Conservation (phyloP, 2,329 filamentous ascomycete genomes). For the Colletotrichum viniferum region DNA sequence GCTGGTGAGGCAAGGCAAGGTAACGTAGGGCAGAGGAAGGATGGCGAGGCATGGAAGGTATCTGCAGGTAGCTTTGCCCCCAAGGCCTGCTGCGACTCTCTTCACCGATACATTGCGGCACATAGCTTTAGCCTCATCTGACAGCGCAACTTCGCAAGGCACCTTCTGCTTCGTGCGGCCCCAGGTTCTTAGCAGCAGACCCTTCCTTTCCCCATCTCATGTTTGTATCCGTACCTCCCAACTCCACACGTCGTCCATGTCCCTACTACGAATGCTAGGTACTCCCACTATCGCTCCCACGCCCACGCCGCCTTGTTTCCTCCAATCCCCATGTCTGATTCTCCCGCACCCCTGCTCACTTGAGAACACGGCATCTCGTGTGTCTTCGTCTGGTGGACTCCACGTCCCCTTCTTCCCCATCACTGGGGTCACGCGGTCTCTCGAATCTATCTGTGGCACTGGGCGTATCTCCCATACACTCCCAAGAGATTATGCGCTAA, state of each 20-base stretch:
- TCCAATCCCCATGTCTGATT: constrained; percentile 12
- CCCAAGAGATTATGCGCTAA: constrained; percentile 17
- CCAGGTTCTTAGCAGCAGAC: neutral
- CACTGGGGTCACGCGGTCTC: constrained; percentile 19
- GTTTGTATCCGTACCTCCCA: neutral
- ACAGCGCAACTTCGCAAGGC: neutral
- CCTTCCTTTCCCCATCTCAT: neutral
- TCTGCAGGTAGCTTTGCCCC: neutral
- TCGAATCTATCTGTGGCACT: constrained; percentile 21
- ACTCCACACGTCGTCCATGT: neutral
- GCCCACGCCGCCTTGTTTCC: neutral
- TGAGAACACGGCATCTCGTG: constrained; percentile 6
- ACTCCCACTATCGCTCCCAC: neutral
- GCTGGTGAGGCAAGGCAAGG: neutral
- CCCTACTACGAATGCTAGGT: neutral
- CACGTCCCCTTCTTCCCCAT: neutral
- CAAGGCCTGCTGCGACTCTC: neutral
- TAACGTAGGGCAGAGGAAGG: neutral
- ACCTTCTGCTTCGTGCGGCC: neutral
- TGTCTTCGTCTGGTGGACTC: neutral
- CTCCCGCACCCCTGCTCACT: neutral
- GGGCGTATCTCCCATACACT: constrained; percentile 8
- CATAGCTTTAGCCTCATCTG: constrained; percentile 14
- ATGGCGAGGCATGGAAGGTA: neutral
- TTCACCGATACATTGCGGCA: neutral